phyloP scores from a whole-genome alignment of 768 basidiomycete species.

The Lentinula boryana region DNA sequence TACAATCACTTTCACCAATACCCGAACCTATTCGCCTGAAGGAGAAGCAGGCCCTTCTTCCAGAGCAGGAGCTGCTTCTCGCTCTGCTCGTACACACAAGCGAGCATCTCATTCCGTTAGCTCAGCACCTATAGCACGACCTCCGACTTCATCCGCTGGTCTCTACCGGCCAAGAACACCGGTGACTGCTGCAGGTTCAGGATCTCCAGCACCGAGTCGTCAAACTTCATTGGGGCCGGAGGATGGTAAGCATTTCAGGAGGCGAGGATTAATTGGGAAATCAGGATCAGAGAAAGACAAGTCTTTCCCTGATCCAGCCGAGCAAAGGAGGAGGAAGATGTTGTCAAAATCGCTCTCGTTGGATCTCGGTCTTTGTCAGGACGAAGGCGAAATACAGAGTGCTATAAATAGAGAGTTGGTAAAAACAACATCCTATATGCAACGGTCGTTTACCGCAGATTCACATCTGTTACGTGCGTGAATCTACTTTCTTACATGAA shows the following conservation, averaged over 20 bases:
- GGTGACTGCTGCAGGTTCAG: conserved; percentile 11
- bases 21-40: conserved; percentile 41
- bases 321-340: conserved; percentile 47
- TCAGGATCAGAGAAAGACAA: conserved; percentile 20
- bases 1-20: conserved; percentile 84
- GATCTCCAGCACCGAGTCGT: not conserved
- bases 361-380: conserved; percentile 47
- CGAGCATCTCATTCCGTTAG: conserved; percentile 78
- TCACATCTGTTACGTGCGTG: conserved; percentile 1
- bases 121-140: conserved; percentile 73
- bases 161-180: conserved; percentile 34
- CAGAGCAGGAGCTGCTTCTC: conserved; percentile 25
- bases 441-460: conserved; percentile 2
- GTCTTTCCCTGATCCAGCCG: conserved; percentile 41
- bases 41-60: conserved; percentile 2
- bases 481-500: not conserved
- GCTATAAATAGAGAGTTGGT: conserved; percentile 19
- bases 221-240: not conserved
- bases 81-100: conserved; percentile 42
- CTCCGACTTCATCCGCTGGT: conserved; percentile 73
- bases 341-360: conserved; percentile 65
- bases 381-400: conserved; percentile 17
- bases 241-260: conserved; percentile 25
- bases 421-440: conserved; percentile 20
- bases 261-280: conserved; percentile 53